Evolutionary conservation across 2,329 filamentous ascomycete genomes (phyloP).

Genomic region (Teratosphaeria nubilosa): DNA sequence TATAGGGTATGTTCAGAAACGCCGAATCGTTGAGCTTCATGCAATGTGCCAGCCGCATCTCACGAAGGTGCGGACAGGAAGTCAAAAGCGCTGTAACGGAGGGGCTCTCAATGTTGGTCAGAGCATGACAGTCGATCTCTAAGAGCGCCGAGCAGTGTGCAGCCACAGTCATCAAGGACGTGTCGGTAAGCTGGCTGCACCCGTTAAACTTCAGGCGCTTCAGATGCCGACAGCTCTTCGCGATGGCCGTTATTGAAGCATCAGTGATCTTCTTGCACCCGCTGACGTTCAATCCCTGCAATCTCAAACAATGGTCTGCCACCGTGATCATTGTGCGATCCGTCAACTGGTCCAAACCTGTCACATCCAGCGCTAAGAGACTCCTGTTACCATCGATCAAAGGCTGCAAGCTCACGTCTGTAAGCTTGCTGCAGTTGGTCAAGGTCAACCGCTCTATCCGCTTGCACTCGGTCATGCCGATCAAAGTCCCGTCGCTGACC

Average conservation of each 20-base stretch:
- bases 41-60: conserved; percentile 79
- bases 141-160: conserved; percentile 83
- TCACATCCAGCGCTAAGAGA: conserved; percentile 83
- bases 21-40: conserved; percentile 76
- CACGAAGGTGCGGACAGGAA: conserved; percentile 73
- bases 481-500: conserved; percentile 82
- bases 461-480: conserved; percentile 73
- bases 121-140: conserved; percentile 90
- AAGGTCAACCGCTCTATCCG: conserved; percentile 86
- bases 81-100: conserved; percentile 73
- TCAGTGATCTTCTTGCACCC: conserved; percentile 77
- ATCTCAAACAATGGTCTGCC: conserved; percentile 67
- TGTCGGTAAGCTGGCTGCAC: conserved; percentile 73
- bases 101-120: conserved; percentile 67
- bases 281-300: conserved; percentile 91
- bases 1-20: conserved; percentile 65
- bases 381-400: conserved; percentile 71
- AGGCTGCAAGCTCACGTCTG: conserved; percentile 70
- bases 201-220: conserved; percentile 96
- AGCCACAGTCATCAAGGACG: conserved; percentile 75
- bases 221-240: conserved; percentile 71
- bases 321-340: conserved; percentile 69
- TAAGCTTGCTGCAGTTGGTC: conserved; percentile 77
- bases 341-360: conserved; percentile 68
- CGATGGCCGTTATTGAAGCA: conserved; percentile 70